phyloP scores from a whole-genome alignment of 352 stramenopile genomes.

The Globisporangium spiculum region DNA sequence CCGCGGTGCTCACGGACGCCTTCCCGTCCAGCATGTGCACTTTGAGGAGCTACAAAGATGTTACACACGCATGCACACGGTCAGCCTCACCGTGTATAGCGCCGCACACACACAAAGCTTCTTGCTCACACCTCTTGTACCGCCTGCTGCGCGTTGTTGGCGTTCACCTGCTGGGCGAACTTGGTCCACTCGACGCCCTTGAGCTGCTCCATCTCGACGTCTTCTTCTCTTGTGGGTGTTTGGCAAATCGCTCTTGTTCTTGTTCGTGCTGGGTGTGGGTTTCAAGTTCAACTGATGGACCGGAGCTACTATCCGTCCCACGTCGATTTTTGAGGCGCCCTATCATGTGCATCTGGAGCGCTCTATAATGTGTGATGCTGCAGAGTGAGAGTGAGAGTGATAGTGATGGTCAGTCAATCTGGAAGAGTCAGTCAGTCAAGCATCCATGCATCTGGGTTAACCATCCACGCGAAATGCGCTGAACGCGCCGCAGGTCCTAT shows the following conservation, averaged over 20 bases:
- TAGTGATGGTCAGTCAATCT: no score
- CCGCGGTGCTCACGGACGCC: conserved; percentile 11
- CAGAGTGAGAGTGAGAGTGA: neutral
- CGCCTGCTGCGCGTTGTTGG: conserved; percentile 17
- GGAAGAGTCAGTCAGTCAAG: neutral
- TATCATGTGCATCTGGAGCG: neutral
- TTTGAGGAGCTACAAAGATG: conserved; percentile 28
- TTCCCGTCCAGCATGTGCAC: conserved; percentile 25
- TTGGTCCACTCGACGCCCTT: conserved; percentile 23
- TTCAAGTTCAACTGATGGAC: conserved; percentile 2
- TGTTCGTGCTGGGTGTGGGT: neutral
- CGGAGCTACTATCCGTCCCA: neutral
- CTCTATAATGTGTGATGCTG: neutral
- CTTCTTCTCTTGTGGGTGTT: neutral
- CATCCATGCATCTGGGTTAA: neutral
- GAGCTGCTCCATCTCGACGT: conserved; percentile 15
- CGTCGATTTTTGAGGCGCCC: no score
- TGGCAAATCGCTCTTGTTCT: neutral
- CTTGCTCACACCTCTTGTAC: conserved; percentile 7
- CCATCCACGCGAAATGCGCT: neutral
- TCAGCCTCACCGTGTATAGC: neutral
- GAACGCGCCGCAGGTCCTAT: neutral
- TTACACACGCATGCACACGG: neutral
- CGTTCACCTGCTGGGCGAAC: conserved; percentile 19
- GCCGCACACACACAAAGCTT: neutral